phyloP scores from a whole-genome alignment of 257 asterid genomes.

The Solanum sejunctum region DNA sequence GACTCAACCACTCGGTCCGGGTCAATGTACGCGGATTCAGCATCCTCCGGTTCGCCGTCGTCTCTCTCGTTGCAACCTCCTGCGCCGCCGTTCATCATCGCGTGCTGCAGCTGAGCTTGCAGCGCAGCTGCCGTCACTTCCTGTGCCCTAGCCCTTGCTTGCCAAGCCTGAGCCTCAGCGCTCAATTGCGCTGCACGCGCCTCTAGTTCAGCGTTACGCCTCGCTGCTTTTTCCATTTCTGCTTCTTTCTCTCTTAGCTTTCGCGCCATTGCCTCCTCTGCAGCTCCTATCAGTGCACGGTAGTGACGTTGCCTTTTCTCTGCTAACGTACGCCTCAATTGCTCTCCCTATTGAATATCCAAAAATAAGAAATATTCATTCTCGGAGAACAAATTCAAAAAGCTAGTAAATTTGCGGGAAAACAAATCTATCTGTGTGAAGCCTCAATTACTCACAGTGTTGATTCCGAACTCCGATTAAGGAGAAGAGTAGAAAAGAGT shows the following conservation, averaged over 20 bases:
- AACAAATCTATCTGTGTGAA: neutral
- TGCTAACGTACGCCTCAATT: constrained; percentile 18
- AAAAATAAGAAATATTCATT: neutral
- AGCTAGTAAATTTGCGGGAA: neutral
- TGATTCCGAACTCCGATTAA: neutral
- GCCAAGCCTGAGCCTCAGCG: constrained; percentile 33
- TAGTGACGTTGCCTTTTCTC: constrained; percentile 29
- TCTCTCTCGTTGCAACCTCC: neutral
- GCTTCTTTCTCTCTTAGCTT: constrained; percentile 25
- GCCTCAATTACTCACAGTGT: neutral
- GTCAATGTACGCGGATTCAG: constrained; percentile 39
- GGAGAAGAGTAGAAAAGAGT: neutral
- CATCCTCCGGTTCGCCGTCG: constrained; percentile 31
- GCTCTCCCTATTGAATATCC: constrained; percentile 18
- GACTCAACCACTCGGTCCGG: constrained; percentile 32
- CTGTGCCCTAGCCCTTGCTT: constrained; percentile 24
- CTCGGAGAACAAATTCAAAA: neutral
- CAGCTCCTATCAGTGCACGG: constrained; percentile 15
- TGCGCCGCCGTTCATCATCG: constrained; percentile 9
- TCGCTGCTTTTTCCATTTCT: constrained; percentile 22
- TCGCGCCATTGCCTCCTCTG: constrained; percentile 21
- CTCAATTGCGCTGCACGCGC: constrained; percentile 23
- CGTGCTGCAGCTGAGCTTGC: constrained; percentile 28
- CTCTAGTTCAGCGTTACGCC: constrained; percentile 23
- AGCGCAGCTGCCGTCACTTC: constrained; percentile 28